These are phyloP conservation scores for Flagelloscypha sp. DNA, from an alignment of 768 basidiomycete species.

Conservation along the genomic window DNA sequence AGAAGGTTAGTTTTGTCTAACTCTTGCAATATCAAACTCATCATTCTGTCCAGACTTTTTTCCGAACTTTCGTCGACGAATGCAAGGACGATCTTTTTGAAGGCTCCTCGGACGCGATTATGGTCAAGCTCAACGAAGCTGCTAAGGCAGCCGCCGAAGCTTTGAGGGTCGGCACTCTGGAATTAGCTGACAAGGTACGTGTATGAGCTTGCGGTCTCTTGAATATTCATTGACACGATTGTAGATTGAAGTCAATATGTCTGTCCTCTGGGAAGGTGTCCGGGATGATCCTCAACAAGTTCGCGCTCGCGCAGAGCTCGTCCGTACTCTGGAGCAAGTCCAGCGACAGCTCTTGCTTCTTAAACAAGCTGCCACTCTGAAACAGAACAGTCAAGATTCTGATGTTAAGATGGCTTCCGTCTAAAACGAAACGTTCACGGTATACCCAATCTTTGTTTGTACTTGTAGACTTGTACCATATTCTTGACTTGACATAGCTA, in stretches of 20 bases:
- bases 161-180: slow-evolving; percentile 35
- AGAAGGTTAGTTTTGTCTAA: slow-evolving; percentile 33
- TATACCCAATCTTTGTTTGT: too few relatives aligned
- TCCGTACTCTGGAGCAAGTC: slow-evolving; percentile 37
- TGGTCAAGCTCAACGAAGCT: slow-evolving; percentile 37
- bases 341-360: too few relatives aligned
- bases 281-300: slow-evolving; percentile 41
- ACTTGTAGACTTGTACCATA: too few relatives aligned
- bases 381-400: too few relatives aligned
- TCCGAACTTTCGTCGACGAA: slow-evolving; percentile 35
- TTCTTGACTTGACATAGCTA: too few relatives aligned
- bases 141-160: slow-evolving; percentile 43
- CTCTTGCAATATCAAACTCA: neutral
- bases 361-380: too few relatives aligned
- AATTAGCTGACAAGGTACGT: slow-evolving; percentile 50
- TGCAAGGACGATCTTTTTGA: slow-evolving; percentile 45
- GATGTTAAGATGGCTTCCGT: too few relatives aligned
- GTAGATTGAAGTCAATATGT: slow-evolving; percentile 45
- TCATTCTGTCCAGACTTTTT: slow-evolving; percentile 28
- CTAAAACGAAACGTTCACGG: too few relatives aligned
- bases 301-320: slow-evolving; percentile 28
- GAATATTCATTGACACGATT: slow-evolving; percentile 1
- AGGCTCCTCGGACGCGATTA: slow-evolving; percentile 40
- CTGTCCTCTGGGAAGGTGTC: slow-evolving; percentile 51
- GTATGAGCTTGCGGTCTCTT: neutral